phyloP scores from a whole-genome alignment of 1,139 yeast species.

The Taphrina wiesneri region DNA sequence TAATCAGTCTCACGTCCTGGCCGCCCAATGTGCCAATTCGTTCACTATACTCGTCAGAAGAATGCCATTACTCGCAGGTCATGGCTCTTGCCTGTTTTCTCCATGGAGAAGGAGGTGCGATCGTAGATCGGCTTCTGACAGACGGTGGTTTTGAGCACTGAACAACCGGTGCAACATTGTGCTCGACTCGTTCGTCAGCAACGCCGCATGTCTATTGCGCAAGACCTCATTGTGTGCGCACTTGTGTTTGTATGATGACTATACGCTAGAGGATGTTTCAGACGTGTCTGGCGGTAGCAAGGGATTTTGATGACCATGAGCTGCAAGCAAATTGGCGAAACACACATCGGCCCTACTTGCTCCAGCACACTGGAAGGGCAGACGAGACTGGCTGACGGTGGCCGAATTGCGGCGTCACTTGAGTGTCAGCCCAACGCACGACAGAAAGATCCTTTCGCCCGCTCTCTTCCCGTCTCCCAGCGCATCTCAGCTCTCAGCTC shows the following conservation, averaged over 20 bases:
- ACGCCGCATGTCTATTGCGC: not conserved
- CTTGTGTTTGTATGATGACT: not conserved
- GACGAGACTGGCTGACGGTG: not conserved
- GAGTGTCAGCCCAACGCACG: not conserved
- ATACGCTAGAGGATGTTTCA: not conserved
- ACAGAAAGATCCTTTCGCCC: not conserved
- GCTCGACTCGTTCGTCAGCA: not conserved
- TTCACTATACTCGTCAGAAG: not conserved
- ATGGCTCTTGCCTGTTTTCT: not conserved
- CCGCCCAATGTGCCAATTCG: constrained; percentile 3
- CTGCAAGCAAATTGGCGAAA: not conserved
- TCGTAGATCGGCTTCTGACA: constrained; percentile 19
- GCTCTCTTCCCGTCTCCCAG: not conserved
- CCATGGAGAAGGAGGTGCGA: constrained; percentile 30
- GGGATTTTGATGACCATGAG: not conserved
- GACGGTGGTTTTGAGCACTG: not conserved
- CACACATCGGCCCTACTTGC: not conserved
- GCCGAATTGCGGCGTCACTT: not conserved
- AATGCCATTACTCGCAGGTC: not conserved
- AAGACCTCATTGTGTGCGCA: not conserved
- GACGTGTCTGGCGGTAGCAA: no score
- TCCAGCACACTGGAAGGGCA: not conserved
- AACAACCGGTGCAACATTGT: constrained; percentile 30
- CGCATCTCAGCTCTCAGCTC: no score
- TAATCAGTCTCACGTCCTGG: constrained; percentile 9